Conservation (phyloP, 768 basidiomycete genomes). For the Obba rivulosa region DNA sequence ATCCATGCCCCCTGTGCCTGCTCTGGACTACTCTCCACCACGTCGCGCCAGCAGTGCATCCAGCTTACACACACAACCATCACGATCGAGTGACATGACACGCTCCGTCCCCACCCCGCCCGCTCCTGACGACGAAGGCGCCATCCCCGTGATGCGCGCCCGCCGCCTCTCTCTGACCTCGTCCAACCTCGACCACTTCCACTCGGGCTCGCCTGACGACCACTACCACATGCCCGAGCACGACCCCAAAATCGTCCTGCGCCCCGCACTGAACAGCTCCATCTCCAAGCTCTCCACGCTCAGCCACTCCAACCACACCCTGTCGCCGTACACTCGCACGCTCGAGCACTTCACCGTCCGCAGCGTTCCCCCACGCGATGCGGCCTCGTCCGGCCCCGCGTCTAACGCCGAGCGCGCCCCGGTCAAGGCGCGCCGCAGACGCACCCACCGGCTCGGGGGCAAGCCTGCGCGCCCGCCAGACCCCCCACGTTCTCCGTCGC, state of each 20-base stretch:
- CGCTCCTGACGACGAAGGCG: conserved; percentile 21
- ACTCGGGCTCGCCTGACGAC: conserved; percentile 27
- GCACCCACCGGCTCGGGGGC: conserved; percentile 59
- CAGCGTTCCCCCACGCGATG: conserved; percentile 66
- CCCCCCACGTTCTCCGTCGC: conserved; percentile 7
- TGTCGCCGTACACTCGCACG: conserved; percentile 89
- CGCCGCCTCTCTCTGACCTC: conserved; percentile 32
- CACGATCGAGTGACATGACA: conserved; percentile 41
- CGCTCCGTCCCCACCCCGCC: conserved; percentile 44
- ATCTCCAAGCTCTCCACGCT: conserved; percentile 85
- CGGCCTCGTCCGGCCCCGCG: conserved; percentile 27
- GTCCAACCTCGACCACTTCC: conserved; percentile 30
- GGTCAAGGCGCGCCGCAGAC: conserved; percentile 71
- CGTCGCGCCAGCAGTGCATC: conserved; percentile 43
- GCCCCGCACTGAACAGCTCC: conserved; percentile 62
- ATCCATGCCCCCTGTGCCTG: conserved; percentile 20
- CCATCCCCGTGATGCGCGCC: conserved; percentile 15
- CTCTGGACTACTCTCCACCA: conserved; percentile 20
- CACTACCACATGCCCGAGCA: conserved; percentile 29
- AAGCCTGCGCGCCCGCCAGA: conserved; percentile 14
- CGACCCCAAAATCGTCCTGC: conserved; percentile 56
- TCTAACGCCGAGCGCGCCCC: conserved; percentile 42
- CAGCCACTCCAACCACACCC: conserved; percentile 84
- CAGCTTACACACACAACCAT: conserved; percentile 45
- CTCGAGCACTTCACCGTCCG: conserved; percentile 90